phyloP scores from a whole-genome alignment of 2,329 filamentous ascomycete species.

The Fusarium nelsonii region DNA sequence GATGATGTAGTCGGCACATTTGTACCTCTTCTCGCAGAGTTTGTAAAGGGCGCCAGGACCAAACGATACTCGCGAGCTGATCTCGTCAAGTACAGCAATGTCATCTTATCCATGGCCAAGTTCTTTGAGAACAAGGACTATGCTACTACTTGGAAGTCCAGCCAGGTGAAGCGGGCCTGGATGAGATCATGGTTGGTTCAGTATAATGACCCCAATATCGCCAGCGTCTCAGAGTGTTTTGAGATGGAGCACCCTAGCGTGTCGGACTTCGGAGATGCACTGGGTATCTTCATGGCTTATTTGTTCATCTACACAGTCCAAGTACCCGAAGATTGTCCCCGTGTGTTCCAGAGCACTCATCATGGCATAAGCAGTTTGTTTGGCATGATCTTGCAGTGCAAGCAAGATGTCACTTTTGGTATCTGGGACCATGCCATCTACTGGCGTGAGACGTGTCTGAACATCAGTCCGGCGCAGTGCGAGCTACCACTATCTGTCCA shows the following conservation, averaged over 20 bases:
- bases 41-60: constrained; percentile 37
- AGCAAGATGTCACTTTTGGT: constrained; percentile 35
- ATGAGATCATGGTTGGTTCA: constrained; percentile 29
- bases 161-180: constrained; percentile 11
- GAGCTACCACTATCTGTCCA: constrained; percentile 36
- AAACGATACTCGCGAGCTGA: constrained; percentile 24
- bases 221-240: constrained; percentile 26
- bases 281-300: constrained; percentile 35
- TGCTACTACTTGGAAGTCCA: constrained; percentile 32
- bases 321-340: constrained; percentile 33
- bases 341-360: constrained; percentile 40
- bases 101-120: constrained; percentile 36
- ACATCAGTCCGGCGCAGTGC: constrained; percentile 37
- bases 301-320: constrained; percentile 37
- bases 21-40: constrained; percentile 34
- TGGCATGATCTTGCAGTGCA: constrained; percentile 34
- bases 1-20: constrained; percentile 22
- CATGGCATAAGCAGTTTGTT: constrained; percentile 40
- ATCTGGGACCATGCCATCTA: constrained; percentile 42
- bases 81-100: constrained; percentile 38
- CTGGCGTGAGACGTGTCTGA: constrained; percentile 39
- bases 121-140: constrained; percentile 41
- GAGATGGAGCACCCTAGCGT: constrained; percentile 36
- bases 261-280: constrained; percentile 27
- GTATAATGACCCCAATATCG: constrained; percentile 32